Percentiles rank a stretch among this genome's conserved stretches.
These are phyloP conservation scores for Bryopsis sp. DNA, from an alignment of 139 green algal species.

Conservation along the genomic window DNA sequence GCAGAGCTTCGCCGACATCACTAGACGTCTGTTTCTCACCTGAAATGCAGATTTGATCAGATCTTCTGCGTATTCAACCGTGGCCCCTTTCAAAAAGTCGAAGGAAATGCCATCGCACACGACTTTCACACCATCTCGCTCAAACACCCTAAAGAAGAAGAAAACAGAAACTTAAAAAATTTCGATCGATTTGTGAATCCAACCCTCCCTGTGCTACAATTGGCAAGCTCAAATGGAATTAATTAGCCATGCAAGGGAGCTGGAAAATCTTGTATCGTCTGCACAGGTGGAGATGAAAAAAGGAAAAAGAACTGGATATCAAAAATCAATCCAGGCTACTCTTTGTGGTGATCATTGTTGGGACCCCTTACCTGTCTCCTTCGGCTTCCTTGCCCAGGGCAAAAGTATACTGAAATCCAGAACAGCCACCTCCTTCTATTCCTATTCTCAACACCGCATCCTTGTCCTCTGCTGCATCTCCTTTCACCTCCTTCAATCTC, in stretches of 20 bases:
- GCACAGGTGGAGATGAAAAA: too few species aligned
- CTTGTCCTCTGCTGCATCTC: background rate
- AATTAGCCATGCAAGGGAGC: too few species aligned
- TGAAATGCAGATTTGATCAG: conserved; percentile 82
- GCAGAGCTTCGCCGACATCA: too few species aligned
- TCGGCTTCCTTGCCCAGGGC: conserved; percentile 42
- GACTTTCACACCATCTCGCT: conserved; percentile 57
- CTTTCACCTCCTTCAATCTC: conserved; percentile 12
- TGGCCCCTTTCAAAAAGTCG: conserved; percentile 70
- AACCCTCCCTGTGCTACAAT: too few species aligned
- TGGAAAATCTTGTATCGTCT: too few species aligned
- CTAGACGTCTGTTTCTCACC: conserved; percentile 31
- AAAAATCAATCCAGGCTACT: too few species aligned
- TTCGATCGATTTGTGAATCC: too few species aligned
- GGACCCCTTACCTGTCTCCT: conserved; percentile 36
- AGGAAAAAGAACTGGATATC: too few species aligned
- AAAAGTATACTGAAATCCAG: conserved; percentile 91
- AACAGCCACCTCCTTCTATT: conserved; percentile 87
- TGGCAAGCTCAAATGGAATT: too few species aligned
- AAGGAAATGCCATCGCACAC: conserved; percentile 79
- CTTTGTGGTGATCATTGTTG: too few species aligned
- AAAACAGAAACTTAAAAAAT: conserved; percentile 17
- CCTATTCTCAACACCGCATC: conserved; percentile 51
- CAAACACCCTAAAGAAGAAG: conserved; percentile 50
- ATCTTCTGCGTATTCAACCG: conserved; percentile 76